Evolutionary conservation across 2,329 filamentous ascomycete genomes (phyloP), one percentile per base, ranked within the genome.

Genomic region (Calonectria montana): DNA sequence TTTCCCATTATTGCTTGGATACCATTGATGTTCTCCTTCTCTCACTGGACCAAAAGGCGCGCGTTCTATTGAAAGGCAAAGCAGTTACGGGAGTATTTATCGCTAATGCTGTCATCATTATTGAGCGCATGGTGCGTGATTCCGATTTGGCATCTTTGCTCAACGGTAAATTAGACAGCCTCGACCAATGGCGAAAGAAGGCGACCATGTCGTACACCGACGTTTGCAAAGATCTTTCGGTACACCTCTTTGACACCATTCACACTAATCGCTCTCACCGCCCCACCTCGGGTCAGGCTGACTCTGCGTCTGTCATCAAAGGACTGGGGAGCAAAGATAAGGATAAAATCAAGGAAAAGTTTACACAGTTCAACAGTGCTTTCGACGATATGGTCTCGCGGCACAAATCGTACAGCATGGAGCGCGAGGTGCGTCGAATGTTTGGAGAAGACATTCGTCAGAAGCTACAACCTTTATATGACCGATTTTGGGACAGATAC

Each of bases 271-370:
- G 94, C 45, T 86, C 87, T 27, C 84, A 91, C 63, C 91, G 95
- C 21, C 94, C 95, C 16, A 89, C 91, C 0, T 96, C 94, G 2
- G 91, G 92, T 10, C 91, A 91, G 29, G 91, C 90, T n/a, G 96
- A 98, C 82, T 97, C 94, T 2, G 91, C 92, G 18, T 93, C 93
- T 0, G 94, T 98, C 70, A 88, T 98, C 71, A 98, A 97, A 83
- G 90, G 90, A 1, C 87, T 98, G 3, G 92, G 90, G 55, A 95
- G 93, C 79, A 98, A 98, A 82, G 97, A 99, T 81, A 97, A 96
- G 83, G 97, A 99, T 81, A 93, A 92, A 70, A 97, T 98, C 84
- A 99, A 99, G 84, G 92, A 95, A 83, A 98, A 98, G 84, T 99
- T 98, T 83, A 92, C 94, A 78, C 91, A 91, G 48, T 99, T 99